Base-by-base conservation (phyloP, 345 rosid genomes). In the Xanthoceras sorbifolium region DNA sequence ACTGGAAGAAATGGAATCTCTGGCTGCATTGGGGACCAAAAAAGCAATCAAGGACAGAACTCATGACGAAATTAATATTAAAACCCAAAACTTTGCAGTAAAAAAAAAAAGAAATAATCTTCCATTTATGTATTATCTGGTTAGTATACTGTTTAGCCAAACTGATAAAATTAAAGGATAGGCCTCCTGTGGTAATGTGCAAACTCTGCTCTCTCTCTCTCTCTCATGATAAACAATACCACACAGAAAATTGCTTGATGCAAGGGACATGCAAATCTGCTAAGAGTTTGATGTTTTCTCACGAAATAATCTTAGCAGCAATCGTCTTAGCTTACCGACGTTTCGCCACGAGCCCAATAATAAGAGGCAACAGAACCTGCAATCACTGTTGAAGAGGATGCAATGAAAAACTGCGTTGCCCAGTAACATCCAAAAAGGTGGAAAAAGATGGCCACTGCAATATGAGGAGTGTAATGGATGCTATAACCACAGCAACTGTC, bases 351-450 rank as follows among this genome's bases (percentile, higher is more conserved):
- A 82, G 94, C 91, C 99, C 98, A 93, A 83, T 96, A 96, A 84
- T 93, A 92, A 4, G 99, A 92, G 50, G 98, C 99, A 76, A 96
- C 98, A 55, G 98, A 92, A 46, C 98, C 97, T 1, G 98, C 97
- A 74, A 96, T 90, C 71, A 96, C 95, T 9, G 98, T 91, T 10
- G 97, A 87, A 1, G 99, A 92, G 84, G 88, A 82, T 9, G 97
- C 94, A 5, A 93, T 83, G 74, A 96, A 85, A 84, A 92, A 96
- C 76, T 96, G 97, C 12, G 99, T 96, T 73, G 93, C 98, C 99
- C 98, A 96, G 69, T 89, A 96, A 76, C 98, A 85, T n/a, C 99
- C 99, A 71, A 93, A 89, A 26, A 96, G 87, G 82, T 93, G 99
- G 87, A 96, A 96, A 77, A 96, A 88, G 80, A 96, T 90, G 60